These are phyloP conservation scores for Ophiobolus disseminans DNA, from an alignment of 2,329 filamentous ascomycete species.

Conservation along the genomic window DNA sequence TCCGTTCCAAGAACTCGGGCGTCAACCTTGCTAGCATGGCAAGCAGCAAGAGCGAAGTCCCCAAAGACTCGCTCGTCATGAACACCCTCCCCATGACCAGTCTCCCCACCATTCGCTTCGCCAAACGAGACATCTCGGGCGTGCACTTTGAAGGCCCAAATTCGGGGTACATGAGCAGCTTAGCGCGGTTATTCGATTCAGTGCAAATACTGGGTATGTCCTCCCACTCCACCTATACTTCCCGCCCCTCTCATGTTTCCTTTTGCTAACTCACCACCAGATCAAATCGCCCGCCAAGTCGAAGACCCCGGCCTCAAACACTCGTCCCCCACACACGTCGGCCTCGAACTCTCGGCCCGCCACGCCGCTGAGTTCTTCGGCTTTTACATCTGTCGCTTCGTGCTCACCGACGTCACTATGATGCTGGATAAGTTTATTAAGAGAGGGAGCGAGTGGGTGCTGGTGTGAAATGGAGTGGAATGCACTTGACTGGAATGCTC, in stretches of 20 bases:
- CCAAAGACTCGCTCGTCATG: constrained; percentile 67
- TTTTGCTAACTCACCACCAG: constrained; percentile 54
- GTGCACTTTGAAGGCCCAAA: constrained; percentile 83
- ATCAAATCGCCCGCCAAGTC: constrained; percentile 94
- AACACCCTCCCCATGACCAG: constrained; percentile 68
- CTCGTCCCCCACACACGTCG: constrained; percentile 92
- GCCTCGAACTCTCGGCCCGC: constrained; percentile 88
- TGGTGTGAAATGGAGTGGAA: constrained; percentile 59
- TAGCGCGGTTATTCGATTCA: constrained; percentile 91
- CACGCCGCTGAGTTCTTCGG: constrained; percentile 98
- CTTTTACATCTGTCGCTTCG: constrained; percentile 95
- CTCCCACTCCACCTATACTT: background rate
- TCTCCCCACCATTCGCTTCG: constrained; percentile 74
- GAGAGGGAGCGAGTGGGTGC: constrained; percentile 93
- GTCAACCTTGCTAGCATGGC: constrained; percentile 57
- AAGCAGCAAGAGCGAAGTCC: constrained; percentile 41
- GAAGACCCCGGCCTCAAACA: constrained; percentile 92
- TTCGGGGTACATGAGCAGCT: constrained; percentile 86
- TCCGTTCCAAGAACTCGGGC: constrained; percentile 87
- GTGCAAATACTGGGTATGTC: constrained; percentile 87
- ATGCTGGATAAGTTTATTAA: constrained; percentile 98
- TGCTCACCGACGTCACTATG: constrained; percentile 81
- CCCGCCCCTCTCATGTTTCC: background rate
- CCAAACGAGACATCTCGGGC: constrained; percentile 73
- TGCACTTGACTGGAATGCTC: background rate